A percentile compares a stretch with the other conserved stretches of the same genome.
phyloP scores from a whole-genome alignment of 768 basidiomycete species.

The Leccinum disarticulatum region DNA sequence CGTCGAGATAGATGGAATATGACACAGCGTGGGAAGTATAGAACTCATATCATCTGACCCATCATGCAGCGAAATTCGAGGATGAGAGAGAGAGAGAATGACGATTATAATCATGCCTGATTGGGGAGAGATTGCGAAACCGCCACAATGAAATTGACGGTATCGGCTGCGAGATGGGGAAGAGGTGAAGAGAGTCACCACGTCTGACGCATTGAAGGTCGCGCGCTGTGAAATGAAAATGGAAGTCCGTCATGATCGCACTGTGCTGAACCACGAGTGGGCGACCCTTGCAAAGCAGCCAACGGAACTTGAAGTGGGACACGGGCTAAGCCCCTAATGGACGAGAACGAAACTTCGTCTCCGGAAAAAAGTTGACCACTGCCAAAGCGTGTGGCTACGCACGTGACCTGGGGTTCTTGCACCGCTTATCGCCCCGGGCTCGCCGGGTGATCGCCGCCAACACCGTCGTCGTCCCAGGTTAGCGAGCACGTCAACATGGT shows the following conservation, averaged over 20 bases:
- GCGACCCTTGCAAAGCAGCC: conserved; percentile 10
- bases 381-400: not conserved
- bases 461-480: conserved; percentile 6
- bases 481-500: not conserved
- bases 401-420: conserved; percentile 20
- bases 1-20: not conserved
- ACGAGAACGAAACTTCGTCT: not conserved
- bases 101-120: conserved; percentile 4
- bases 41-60: not conserved
- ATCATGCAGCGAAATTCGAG: not conserved
- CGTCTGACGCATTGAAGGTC: conserved; percentile 7
- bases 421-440: conserved; percentile 19
- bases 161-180: conserved; percentile 18
- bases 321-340: conserved; percentile 2
- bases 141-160: conserved; percentile 6
- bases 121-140: not conserved
- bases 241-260: conserved; percentile 18
- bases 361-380: not conserved
- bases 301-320: conserved; percentile 20
- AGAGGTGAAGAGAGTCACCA: not conserved
- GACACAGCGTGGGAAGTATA: not conserved
- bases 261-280: conserved; percentile 5
- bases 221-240: conserved; percentile 19
- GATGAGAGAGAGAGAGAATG: not conserved
- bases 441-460: not conserved